Percentiles rank a stretch among this genome's conserved stretches.
These are phyloP conservation scores for Neoboletus brunneissimus DNA, from an alignment of 768 basidiomycete species.

Conservation along the genomic window DNA sequence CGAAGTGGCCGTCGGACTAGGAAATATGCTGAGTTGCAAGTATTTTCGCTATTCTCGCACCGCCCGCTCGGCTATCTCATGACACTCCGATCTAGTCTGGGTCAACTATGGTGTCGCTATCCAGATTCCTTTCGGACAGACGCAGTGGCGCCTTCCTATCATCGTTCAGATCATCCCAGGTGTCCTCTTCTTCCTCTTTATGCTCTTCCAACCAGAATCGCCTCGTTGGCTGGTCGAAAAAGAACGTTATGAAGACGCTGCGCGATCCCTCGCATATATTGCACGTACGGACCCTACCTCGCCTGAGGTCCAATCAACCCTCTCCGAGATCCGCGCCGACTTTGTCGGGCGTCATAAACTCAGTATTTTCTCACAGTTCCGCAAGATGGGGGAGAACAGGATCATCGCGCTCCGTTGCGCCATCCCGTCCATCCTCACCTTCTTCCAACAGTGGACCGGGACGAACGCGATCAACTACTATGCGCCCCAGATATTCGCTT, in stretches of 20 bases:
- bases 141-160: slow-evolving; percentile 39
- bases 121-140: slow-evolving; percentile 25
- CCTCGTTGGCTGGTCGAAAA: slow-evolving; percentile 41
- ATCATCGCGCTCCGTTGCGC: slow-evolving; percentile 30
- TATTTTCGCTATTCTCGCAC: background rate
- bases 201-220: slow-evolving; percentile 41
- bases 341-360: slow-evolving; percentile 31
- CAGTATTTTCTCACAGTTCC: slow-evolving; percentile 27
- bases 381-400: slow-evolving; percentile 34
- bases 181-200: slow-evolving; percentile 33
- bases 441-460: slow-evolving; percentile 41
- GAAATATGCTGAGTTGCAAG: slow-evolving; percentile 37
- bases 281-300: slow-evolving; percentile 24
- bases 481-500: slow-evolving; percentile 35
- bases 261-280: slow-evolving; percentile 30
- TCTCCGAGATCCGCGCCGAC: slow-evolving; percentile 37
- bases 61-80: background rate
- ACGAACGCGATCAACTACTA: slow-evolving; percentile 44
- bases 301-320: slow-evolving; percentile 28
- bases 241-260: slow-evolving; percentile 35
- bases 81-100: slow-evolving; percentile 28
- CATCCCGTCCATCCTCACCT: slow-evolving; percentile 33
- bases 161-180: slow-evolving; percentile 41
- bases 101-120: slow-evolving; percentile 34
- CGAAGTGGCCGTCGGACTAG: slow-evolving; percentile 33